Evolutionary conservation across 192 early-diverging fungal species (phyloP).

Genomic region (Coemansia sp.): DNA sequence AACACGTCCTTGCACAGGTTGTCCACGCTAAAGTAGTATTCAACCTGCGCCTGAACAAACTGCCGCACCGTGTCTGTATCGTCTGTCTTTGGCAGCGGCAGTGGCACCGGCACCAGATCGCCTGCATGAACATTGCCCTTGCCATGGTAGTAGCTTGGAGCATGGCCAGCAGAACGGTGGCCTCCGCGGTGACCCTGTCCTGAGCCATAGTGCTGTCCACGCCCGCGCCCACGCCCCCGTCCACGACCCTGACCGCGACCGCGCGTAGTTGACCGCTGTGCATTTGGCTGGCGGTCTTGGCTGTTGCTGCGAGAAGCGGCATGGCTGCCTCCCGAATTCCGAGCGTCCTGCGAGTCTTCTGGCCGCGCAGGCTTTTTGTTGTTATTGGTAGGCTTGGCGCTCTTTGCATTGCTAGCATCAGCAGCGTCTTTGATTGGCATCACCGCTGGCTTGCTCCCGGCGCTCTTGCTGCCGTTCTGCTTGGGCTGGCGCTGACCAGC

Average conservation of each 20-base stretch:
- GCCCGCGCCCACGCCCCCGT: constrained; percentile 38
- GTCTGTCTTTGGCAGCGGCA: constrained; percentile 33
- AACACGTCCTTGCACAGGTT: constrained; percentile 96
- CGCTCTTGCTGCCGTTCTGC: constrained; percentile 11
- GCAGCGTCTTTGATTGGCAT: constrained; percentile 6
- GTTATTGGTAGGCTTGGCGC: constrained; percentile 9
- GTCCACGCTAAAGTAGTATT: constrained; percentile 97
- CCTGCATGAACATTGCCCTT: constrained; percentile 54
- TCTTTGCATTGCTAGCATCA: constrained; percentile 5
- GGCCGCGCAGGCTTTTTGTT: constrained; percentile 18
- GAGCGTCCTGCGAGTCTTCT: constrained; percentile 12
- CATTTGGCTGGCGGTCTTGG: constrained; percentile 12
- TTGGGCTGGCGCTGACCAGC: constrained; percentile 23
- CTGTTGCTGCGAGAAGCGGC: constrained; percentile 15
- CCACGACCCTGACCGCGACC: constrained; percentile 24
- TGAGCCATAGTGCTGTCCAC: constrained; percentile 13
- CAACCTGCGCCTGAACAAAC: constrained; percentile 58
- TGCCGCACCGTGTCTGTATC: constrained; percentile 42
- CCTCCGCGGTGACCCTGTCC: constrained; percentile 30
- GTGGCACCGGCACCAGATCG: constrained; percentile 15
- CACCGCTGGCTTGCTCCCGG: constrained; percentile 9
- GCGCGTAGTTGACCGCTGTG: constrained; percentile 6
- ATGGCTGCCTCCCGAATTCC: constrained; percentile 4
- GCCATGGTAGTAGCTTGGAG: constrained; percentile 51
- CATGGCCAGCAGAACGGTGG: constrained; percentile 37